Conservation (phyloP, 208 protist species). For the Trypanosoma melophagium region DNA sequence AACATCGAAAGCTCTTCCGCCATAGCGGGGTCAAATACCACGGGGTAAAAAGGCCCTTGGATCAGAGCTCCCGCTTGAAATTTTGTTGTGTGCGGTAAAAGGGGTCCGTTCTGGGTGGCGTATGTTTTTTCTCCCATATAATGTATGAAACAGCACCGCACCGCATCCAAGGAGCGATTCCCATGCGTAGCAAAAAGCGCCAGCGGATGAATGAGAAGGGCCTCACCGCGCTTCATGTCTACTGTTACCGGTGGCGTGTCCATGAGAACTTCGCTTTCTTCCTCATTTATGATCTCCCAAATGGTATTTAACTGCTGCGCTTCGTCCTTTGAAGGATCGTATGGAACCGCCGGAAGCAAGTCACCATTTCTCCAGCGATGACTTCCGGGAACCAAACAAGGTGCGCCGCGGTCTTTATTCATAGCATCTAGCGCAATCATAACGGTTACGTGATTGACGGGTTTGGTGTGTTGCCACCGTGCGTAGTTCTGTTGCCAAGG, state of each 20-base stretch:
- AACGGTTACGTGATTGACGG: slow-evolving; percentile 72
- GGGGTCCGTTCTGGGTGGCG: slow-evolving; percentile 53
- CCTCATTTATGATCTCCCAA: slow-evolving; percentile 74
- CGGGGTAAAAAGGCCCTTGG: slow-evolving; percentile 69
- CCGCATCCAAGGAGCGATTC: slow-evolving; percentile 65
- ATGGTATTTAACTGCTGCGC: slow-evolving; percentile 82
- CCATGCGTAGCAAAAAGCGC: slow-evolving; percentile 78
- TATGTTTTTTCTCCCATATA: slow-evolving; percentile 68
- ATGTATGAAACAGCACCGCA: slow-evolving; percentile 69
- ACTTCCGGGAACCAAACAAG: slow-evolving; percentile 78
- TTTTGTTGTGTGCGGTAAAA: slow-evolving; percentile 74
- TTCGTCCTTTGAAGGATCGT: slow-evolving; percentile 67
- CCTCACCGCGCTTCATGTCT: slow-evolving; percentile 75
- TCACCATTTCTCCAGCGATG: slow-evolving; percentile 79
- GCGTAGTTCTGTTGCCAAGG: slow-evolving; percentile 87
- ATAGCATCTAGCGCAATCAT: slow-evolving; percentile 79
- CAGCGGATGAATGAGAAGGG: slow-evolving; percentile 76
- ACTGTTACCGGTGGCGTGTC: slow-evolving; percentile 78
- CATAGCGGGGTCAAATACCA: slow-evolving; percentile 83
- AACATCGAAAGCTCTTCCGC: slow-evolving; percentile 68
- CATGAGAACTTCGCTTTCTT: slow-evolving; percentile 78
- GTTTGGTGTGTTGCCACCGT: slow-evolving; percentile 75
- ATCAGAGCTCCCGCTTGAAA: slow-evolving; percentile 63
- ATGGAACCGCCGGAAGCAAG: slow-evolving; percentile 66
- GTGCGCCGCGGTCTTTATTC: slow-evolving; percentile 81